Percentiles rank a stretch among this genome's conserved stretches.
Conservation (phyloP, 768 basidiomycete genomes). For the Leccinum uliginosum region DNA sequence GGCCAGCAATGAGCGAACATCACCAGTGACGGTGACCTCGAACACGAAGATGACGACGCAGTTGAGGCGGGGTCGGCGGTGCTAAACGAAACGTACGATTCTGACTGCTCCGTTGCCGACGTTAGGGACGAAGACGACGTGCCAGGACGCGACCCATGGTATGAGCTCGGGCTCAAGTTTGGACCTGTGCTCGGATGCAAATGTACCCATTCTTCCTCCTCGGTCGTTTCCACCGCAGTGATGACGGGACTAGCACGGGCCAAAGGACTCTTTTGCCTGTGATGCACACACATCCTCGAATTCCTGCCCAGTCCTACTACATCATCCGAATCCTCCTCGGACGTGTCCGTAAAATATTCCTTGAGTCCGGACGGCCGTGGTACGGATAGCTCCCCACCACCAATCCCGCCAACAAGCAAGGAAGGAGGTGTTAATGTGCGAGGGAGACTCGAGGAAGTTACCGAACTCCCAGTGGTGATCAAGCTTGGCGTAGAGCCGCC, state of each 20-base stretch:
- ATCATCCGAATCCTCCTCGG: conserved; percentile 17
- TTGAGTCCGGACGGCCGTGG: conserved; percentile 21
- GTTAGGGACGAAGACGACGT: conserved; percentile 19
- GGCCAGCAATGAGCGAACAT: conserved; percentile 30
- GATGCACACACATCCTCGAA: conserved; percentile 1
- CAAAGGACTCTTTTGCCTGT: conserved; percentile 6
- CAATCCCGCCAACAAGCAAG: no score
- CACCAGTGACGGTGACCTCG: conserved; percentile 10
- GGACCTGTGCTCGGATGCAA: not conserved
- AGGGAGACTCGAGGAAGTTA: conserved; percentile 14
- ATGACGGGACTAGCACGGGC: not conserved
- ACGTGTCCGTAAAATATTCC: conserved; percentile 15
- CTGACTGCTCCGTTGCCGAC: conserved; percentile 19
- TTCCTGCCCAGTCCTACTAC: not conserved
- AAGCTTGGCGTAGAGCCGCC: conserved; percentile 22
- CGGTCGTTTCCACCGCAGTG: not conserved
- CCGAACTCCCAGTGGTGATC: conserved; percentile 15
- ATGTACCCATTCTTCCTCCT: conserved; percentile 8
- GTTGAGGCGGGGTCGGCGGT: conserved; percentile 15
- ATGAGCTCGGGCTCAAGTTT: not conserved
- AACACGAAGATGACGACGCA: conserved; percentile 8
- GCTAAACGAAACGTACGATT: conserved; percentile 21
- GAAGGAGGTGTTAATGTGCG: conserved; percentile 3
- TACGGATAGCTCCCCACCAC: conserved; percentile 8
- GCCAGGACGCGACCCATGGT: conserved; percentile 12